Conservation (phyloP, 2,329 filamentous ascomycete species). For the Mycosphaerella sp. region DNA sequence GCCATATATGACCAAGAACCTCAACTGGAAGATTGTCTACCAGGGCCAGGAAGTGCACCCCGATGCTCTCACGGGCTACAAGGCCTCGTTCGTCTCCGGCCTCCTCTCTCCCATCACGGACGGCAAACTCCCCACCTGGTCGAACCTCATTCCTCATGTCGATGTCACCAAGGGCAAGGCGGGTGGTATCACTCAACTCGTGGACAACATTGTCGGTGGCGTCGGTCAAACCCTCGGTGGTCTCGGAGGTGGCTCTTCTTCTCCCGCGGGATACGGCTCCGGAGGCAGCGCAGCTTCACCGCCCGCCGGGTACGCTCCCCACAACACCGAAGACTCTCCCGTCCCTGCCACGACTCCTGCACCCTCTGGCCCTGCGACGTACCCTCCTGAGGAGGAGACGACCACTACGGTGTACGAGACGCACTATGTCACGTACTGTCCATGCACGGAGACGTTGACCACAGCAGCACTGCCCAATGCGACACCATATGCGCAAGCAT, state of each 20-base stretch:
- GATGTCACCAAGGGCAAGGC: constrained; percentile 25
- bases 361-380: constrained; percentile 4
- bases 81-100: constrained; percentile 36
- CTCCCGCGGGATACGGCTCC: constrained; percentile 1
- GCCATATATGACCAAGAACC: constrained; percentile 29
- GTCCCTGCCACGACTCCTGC: constrained; percentile 8
- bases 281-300: background rate
- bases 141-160: constrained; percentile 22
- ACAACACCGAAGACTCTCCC: constrained; percentile 5
- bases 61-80: constrained; percentile 34
- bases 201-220: constrained; percentile 6
- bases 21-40: constrained; percentile 33
- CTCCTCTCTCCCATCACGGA: constrained; percentile 25
- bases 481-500: constrained; percentile 7
- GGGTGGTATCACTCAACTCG: constrained; percentile 20
- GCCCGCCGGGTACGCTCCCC: background rate
- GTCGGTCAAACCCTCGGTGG: constrained; percentile 3
- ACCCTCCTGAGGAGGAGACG: constrained; percentile 8
- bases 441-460: constrained; percentile 6
- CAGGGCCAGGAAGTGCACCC: constrained; percentile 31
- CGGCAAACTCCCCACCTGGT: constrained; percentile 22
- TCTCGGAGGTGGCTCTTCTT: background rate
- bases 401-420: constrained; percentile 11
- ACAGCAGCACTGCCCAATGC: constrained; percentile 5
- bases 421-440: constrained; percentile 12